Conservation (phyloP, 108 stramenopile genomes). For the Cylindrotheca closterium region DNA sequence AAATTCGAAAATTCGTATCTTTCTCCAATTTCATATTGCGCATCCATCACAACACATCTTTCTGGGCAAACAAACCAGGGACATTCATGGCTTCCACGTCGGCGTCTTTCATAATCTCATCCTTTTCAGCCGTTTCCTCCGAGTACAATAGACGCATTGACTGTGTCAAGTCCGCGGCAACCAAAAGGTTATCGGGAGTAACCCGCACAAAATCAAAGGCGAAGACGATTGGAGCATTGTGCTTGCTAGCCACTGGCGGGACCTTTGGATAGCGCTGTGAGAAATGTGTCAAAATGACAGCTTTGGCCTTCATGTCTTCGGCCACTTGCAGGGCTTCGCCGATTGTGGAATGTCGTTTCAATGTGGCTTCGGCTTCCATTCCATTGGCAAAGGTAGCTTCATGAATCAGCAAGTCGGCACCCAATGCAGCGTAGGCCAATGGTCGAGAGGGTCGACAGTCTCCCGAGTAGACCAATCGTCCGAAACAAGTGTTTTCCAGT, state of each 20-base stretch:
- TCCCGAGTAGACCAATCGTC: conserved; percentile 87
- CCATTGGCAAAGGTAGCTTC: conserved; percentile 98
- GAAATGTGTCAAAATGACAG: conserved; percentile 91
- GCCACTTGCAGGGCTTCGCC: conserved; percentile 89
- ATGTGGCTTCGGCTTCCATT: conserved; percentile 81
- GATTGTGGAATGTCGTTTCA: conserved; percentile 92
- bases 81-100: conserved; percentile 6
- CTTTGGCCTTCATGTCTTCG: conserved; percentile 72
- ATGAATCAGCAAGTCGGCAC: conserved; percentile 90
- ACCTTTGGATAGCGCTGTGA: conserved; percentile 96
- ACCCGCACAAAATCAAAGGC: conserved; percentile 84
- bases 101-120: conserved; percentile 1
- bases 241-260: conserved; percentile 39
- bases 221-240: conserved; percentile 46
- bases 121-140: conserved; percentile 8
- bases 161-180: conserved; percentile 62
- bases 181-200: conserved; percentile 32
- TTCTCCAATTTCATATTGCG: too few species aligned
- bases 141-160: conserved; percentile 75
- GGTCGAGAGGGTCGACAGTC: conserved; percentile 91
- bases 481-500: conserved; percentile 72
- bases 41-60: conserved; percentile 26
- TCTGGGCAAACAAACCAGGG: conserved; percentile 51
- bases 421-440: conserved; percentile 63
- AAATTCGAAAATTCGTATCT: too few species aligned